Conservation (phyloP, 148 eudicot genomes). For the Chenopodium suecicum region DNA sequence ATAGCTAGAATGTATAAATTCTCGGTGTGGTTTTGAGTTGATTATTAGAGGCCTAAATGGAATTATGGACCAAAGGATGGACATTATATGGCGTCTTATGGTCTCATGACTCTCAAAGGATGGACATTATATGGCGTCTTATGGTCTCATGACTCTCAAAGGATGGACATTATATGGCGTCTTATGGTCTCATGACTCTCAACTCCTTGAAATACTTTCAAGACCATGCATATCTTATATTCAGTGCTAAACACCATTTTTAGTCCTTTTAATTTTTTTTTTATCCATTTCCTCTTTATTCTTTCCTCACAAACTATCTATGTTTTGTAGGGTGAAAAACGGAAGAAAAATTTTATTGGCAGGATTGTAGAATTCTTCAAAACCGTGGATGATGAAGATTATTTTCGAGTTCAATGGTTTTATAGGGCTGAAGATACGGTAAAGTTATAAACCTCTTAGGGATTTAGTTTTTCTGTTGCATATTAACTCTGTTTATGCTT, state of each 20-base stretch:
- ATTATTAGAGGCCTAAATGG: neutral
- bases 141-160: neutral
- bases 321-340: slow-evolving; percentile 28
- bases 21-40: neutral
- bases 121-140: neutral
- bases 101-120: neutral
- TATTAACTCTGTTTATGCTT: neutral
- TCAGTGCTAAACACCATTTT: neutral
- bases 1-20: neutral
- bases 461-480: neutral
- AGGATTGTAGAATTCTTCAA: slow-evolving; percentile 42
- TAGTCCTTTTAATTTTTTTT: neutral
- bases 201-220: too few species aligned
- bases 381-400: slow-evolving; percentile 38
- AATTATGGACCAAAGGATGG: neutral
- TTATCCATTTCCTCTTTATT: neutral
- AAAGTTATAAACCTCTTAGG: slow-evolving; percentile 9
- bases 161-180: neutral
- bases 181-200: neutral
- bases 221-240: neutral
- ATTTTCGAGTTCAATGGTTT: slow-evolving; percentile 47
- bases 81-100: neutral
- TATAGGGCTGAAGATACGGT: slow-evolving; percentile 45
- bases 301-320: neutral
- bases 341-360: slow-evolving; percentile 38